phyloP scores from a whole-genome alignment of 2,329 filamentous ascomycete species.

The Claviceps capensis region DNA sequence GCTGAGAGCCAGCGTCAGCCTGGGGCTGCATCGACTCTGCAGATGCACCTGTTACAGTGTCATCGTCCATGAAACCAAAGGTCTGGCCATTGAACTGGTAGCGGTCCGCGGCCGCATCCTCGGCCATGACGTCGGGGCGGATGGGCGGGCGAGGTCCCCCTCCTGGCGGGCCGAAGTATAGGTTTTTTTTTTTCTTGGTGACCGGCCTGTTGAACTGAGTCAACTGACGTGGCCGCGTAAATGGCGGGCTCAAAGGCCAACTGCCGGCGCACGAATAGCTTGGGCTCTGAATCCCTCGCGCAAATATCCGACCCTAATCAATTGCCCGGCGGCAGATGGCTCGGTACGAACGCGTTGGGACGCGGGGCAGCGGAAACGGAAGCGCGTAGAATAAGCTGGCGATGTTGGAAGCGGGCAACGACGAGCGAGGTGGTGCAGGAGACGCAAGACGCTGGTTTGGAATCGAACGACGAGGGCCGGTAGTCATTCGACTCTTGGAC shows the following conservation, averaged over 20 bases:
- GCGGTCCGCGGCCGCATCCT: constrained; percentile 25
- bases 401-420: background rate
- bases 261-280: background rate
- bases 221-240: background rate
- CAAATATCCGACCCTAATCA: background rate
- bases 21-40: constrained; percentile 16
- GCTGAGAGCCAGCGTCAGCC: constrained; percentile 21
- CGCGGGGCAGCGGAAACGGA: background rate
- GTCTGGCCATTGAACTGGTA: constrained; percentile 31
- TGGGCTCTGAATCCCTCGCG: background rate
- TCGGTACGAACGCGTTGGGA: background rate
- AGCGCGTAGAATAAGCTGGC: constrained; percentile 1
- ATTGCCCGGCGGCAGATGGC: background rate
- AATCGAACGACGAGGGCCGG: constrained; percentile 6
- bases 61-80: constrained; percentile 23
- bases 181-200: background rate
- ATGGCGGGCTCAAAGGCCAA: constrained; percentile 1
- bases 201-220: background rate
- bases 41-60: constrained; percentile 16
- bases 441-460: constrained; percentile 2
- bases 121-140: constrained; percentile 21
- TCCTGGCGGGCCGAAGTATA: background rate
- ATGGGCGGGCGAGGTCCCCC: constrained; percentile 2
- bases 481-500: constrained; percentile 4
- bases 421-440: constrained; percentile 1